Evolutionary conservation across 2,329 filamentous ascomycete species (phyloP), one percentile per base, ranked within the genome.

Genomic region (Ilyonectria sp.): DNA sequence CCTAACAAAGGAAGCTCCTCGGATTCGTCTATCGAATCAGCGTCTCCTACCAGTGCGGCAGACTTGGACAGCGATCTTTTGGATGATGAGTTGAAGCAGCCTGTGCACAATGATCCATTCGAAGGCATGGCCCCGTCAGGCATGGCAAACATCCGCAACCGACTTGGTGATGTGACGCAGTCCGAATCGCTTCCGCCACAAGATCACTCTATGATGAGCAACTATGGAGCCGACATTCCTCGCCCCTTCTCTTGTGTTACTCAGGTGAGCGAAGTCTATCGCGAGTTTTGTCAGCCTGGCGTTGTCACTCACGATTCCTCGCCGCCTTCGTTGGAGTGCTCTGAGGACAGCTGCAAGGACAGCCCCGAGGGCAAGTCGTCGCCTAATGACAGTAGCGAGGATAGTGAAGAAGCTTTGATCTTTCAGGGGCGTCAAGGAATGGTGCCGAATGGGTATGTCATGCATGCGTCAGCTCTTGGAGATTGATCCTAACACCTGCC

Each of bases 1-100:
- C 87, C 87, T 1, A 76, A 78, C 68, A 87, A 86, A 74, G 73
- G 78, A 37, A 68, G 67, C 33, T 69, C 70, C 10, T 26, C 65
- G 4, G 64, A 67, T 19, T 35, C 69, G 8, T 66, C 63, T 35
- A 33, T 21, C 35, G 53, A 50, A 26, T 55, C 62, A 40, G 5
- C 33, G 11, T n/a, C 37, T 8, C 57, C 46, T 13, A 21, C 17
- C 15, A 47, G 53, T 10, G 15, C 46, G 5, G 43, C 52, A 11
- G 43, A 52, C 13, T 15, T 52, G 19, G 50, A 44, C 7, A 56
- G 7, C 8, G 17, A 17, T 4, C 4, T 15, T 5, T 7, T 29
- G 7, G 40, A 17, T n/a, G 44, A 49, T 15, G 44, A 52, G 26
- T 23, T 19, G 46, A 46, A 23, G 40, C 62, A 21, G 44, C 55